Percentiles rank a stretch among this genome's conserved stretches.
These are phyloP conservation scores for Effrenium voratum DNA, from an alignment of 73 alveolate species.

Conservation along the genomic window DNA sequence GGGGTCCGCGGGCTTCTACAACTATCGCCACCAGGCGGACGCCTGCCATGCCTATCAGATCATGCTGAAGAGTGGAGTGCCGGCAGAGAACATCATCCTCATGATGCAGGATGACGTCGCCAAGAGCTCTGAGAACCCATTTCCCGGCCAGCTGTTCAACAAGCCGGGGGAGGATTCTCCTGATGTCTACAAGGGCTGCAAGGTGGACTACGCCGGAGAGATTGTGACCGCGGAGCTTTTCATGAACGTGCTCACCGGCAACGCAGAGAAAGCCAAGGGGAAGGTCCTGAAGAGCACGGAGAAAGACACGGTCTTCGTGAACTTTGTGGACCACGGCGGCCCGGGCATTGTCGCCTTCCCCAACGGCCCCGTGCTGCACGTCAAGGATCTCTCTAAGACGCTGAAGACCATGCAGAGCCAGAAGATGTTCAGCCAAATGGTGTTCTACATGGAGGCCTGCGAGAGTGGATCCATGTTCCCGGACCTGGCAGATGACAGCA, in stretches of 20 bases:
- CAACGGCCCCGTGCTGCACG: slow-evolving; percentile 95
- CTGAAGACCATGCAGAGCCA: slow-evolving; percentile 97
- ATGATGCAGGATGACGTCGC: slow-evolving; percentile 99
- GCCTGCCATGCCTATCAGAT: slow-evolving; percentile 99
- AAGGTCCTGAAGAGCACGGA: slow-evolving; percentile 96
- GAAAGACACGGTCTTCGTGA: slow-evolving; percentile 96
- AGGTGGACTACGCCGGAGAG: slow-evolving; percentile 97
- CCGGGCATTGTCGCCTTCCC: slow-evolving; percentile 98
- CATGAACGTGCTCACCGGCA: slow-evolving; percentile 97
- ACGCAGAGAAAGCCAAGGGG: slow-evolving; percentile 95
- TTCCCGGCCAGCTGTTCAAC: slow-evolving; percentile 98
- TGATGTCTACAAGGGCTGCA: slow-evolving; percentile 98
- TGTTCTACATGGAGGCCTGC: slow-evolving; percentile 98
- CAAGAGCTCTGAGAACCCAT: slow-evolving; percentile 96
- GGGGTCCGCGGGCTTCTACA: slow-evolving; percentile 98
- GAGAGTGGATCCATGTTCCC: slow-evolving; percentile 99
- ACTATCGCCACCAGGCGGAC: slow-evolving; percentile 99
- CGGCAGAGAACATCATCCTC: slow-evolving; percentile 97
- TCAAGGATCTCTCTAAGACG: slow-evolving; percentile 96
- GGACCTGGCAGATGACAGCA: slow-evolving; percentile 42
- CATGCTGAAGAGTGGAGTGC: slow-evolving; percentile 96
- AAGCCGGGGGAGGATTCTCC: slow-evolving; percentile 95
- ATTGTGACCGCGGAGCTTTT: slow-evolving; percentile 98
- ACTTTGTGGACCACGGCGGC: slow-evolving; percentile 99
- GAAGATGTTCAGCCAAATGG: slow-evolving; percentile 97